A percentile compares a stretch with the other conserved stretches of the same genome.
phyloP scores from a whole-genome alignment of 441 rosid genomes.

The Viola pubescens region DNA sequence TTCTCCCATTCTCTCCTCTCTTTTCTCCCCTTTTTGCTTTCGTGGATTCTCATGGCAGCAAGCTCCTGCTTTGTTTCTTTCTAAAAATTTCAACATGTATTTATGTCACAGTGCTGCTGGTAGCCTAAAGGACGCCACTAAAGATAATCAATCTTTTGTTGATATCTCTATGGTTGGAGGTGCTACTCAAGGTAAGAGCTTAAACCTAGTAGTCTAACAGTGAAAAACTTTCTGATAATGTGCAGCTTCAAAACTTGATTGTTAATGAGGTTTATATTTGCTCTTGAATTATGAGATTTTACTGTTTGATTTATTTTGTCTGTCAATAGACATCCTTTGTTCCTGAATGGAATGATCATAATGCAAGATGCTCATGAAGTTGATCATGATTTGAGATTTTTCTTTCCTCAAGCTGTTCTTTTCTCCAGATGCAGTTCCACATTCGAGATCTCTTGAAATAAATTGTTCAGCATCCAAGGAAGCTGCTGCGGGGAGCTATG shows the following conservation, averaged over 20 bases:
- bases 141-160: conserved; percentile 22
- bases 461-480: conserved; percentile 27
- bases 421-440: conserved; percentile 31
- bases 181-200: conserved; percentile 33
- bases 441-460: conserved; percentile 25
- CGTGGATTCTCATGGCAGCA: not conserved
- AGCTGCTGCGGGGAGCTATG: conserved; percentile 25
- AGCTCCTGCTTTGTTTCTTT: not conserved
- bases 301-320: not conserved
- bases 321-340: too few relatives aligned
- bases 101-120: conserved; percentile 28
- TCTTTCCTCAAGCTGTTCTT: conserved; percentile 12
- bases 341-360: too few relatives aligned
- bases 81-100: conserved; percentile 8
- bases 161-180: conserved; percentile 17
- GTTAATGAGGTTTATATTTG: not conserved
- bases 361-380: too few relatives aligned
- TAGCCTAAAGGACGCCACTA: conserved; percentile 16
- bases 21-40: too few relatives aligned
- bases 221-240: not conserved
- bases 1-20: conserved; percentile 6
- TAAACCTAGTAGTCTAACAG: not conserved
- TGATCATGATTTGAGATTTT: not conserved
- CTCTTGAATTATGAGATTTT: not conserved
- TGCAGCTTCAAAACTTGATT: not conserved